A percentile compares a stretch with the other conserved stretches of the same genome.
Conservation (phyloP, 2,329 filamentous ascomycete species). For the Thermochaetoides dissita region DNA sequence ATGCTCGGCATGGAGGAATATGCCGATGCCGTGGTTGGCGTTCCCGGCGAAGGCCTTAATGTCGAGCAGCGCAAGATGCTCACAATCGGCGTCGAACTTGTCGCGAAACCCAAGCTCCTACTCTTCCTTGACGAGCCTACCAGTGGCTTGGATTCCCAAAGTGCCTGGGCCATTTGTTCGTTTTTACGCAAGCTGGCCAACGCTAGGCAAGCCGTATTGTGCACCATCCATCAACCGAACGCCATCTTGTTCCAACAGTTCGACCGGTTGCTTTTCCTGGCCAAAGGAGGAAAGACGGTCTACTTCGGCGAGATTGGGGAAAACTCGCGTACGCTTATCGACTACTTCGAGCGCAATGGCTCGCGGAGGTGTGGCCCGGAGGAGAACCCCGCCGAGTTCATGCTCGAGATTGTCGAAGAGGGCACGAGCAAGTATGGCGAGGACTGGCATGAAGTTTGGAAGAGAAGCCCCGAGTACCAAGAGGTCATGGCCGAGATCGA, state of each 20-base stretch:
- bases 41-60: slow-evolving; percentile 44
- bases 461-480: slow-evolving; percentile 34
- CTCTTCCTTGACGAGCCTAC: slow-evolving; percentile 63
- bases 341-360: slow-evolving; percentile 49
- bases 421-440: slow-evolving; percentile 24
- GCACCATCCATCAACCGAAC: slow-evolving; percentile 38
- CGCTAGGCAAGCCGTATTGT: slow-evolving; percentile 34
- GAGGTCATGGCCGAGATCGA: slow-evolving; percentile 48
- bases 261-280: slow-evolving; percentile 46
- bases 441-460: slow-evolving; percentile 60
- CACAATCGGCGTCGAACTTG: slow-evolving; percentile 47
- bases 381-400: slow-evolving; percentile 65
- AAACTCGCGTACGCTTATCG: slow-evolving; percentile 39
- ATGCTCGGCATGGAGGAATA: slow-evolving; percentile 56
- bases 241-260: slow-evolving; percentile 34
- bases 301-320: slow-evolving; percentile 56
- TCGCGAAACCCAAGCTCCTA: slow-evolving; percentile 41
- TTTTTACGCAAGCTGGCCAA: slow-evolving; percentile 51
- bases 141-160: slow-evolving; percentile 59
- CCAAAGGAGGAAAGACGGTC: slow-evolving; percentile 50
- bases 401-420: slow-evolving; percentile 42
- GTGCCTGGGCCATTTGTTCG: slow-evolving; percentile 57
- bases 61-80: slow-evolving; percentile 49
- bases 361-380: slow-evolving; percentile 42
- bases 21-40: slow-evolving; percentile 50